Conservation (phyloP, 176 grass and related monocot species). For the Oryza meridionalis region DNA sequence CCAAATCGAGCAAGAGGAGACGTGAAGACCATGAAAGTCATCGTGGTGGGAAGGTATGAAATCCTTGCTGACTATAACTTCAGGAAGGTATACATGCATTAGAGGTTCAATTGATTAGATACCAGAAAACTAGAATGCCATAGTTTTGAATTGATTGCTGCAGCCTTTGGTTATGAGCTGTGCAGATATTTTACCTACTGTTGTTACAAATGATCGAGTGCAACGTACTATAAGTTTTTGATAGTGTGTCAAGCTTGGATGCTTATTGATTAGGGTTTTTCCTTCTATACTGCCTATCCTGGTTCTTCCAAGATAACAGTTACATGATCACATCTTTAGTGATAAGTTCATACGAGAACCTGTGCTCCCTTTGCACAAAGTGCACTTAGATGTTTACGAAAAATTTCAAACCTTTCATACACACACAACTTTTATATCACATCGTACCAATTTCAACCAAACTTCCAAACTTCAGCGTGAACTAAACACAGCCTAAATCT, state of each 20-base stretch:
- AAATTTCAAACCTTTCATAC: no score
- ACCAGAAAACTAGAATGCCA: constrained; percentile 20
- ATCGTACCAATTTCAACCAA: no score
- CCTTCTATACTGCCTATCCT: not conserved
- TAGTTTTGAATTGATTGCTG: constrained; percentile 19
- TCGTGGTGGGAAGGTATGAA: constrained; percentile 80
- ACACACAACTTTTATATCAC: no score
- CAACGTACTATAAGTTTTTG: constrained; percentile 1
- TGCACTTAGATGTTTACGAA: not conserved
- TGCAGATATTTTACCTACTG: constrained; percentile 16
- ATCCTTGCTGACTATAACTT: constrained; percentile 44
- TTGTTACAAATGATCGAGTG: constrained; percentile 18
- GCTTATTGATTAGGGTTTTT: constrained; percentile 15
- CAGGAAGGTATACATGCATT: constrained; percentile 20
- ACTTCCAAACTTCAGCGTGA: no score
- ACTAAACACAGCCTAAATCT: no score
- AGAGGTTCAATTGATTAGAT: constrained; percentile 19
- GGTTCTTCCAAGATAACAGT: constrained; percentile 2
- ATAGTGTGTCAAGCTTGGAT: constrained; percentile 9
- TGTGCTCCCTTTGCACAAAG: not conserved
- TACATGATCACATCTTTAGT: constrained; percentile 28
- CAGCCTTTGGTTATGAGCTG: not conserved
- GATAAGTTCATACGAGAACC: not conserved
- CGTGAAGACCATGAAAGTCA: constrained; percentile 63
- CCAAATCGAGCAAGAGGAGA: constrained; percentile 73